Conservation (phyloP, 1,139 yeast species). For the Ogataea hybrid region DNA sequence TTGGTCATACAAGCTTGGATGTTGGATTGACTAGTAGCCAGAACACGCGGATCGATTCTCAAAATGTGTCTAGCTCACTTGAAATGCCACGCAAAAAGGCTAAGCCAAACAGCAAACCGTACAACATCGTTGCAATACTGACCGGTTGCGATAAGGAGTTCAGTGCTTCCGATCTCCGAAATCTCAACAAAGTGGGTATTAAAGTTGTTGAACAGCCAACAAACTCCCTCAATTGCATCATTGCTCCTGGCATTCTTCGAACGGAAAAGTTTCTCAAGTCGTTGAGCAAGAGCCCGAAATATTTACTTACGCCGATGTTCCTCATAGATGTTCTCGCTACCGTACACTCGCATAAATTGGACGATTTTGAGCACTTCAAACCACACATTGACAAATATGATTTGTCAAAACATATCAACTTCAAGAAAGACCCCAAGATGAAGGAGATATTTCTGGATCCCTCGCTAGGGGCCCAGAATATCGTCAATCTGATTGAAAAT, state of each 20-base stretch:
- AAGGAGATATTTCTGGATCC: constrained; percentile 29
- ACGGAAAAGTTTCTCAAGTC: constrained; percentile 78
- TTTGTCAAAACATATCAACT: constrained; percentile 34
- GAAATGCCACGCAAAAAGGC: not conserved
- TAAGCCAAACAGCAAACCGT: constrained; percentile 23
- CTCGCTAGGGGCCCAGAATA: constrained; percentile 31
- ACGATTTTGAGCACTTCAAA: constrained; percentile 27
- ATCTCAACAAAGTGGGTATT: constrained; percentile 39
- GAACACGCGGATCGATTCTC: too few relatives aligned
- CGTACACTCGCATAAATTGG: constrained; percentile 32
- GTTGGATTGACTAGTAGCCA: not conserved
- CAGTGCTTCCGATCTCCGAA: constrained; percentile 37
- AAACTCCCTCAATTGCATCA: constrained; percentile 35
- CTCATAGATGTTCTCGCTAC: constrained; percentile 43
- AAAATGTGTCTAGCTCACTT: not conserved
- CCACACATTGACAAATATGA: constrained; percentile 30
- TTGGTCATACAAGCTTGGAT: constrained; percentile 30
- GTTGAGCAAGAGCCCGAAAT: constrained; percentile 37
- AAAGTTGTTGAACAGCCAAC: constrained; percentile 42
- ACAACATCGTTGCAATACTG: constrained; percentile 47
- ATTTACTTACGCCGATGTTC: constrained; percentile 48
- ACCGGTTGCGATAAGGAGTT: constrained; percentile 61
- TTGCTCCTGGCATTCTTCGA: constrained; percentile 78
- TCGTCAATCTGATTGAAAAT: constrained; percentile 28
- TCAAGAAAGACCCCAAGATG: constrained; percentile 24